These are phyloP conservation scores for Suillus brevipes DNA, from an alignment of 768 basidiomycete genomes.

Conservation along the genomic window DNA sequence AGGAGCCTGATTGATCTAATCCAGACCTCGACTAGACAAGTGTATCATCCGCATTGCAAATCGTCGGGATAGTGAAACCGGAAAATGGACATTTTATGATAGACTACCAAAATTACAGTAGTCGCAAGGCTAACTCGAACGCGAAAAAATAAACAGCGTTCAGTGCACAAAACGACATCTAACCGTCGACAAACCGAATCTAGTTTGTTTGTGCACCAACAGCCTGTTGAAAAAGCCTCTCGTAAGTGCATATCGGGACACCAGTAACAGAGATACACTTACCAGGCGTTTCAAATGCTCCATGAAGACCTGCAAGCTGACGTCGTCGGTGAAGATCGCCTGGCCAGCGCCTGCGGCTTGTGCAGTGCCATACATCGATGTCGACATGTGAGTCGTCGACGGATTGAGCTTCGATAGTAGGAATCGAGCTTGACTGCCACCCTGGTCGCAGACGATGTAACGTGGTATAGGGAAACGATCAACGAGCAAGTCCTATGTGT, in stretches of 20 bases:
- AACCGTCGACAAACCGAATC: conserved; percentile 9
- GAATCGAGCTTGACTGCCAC: conserved; percentile 98
- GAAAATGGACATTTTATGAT: neutral
- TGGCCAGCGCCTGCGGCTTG: conserved; percentile 71
- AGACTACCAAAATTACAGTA: neutral
- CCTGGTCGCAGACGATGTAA: conserved; percentile 97
- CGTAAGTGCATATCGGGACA: neutral
- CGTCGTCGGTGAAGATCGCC: conserved; percentile 98
- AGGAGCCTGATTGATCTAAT: neutral
- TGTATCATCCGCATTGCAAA: neutral
- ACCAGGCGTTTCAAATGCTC: conserved; percentile 94
- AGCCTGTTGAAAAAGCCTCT: conserved; percentile 40
- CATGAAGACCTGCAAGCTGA: conserved; percentile 97
- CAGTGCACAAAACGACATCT: neutral
- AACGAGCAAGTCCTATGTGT: conserved; percentile 80
- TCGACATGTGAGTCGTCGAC: conserved; percentile 95
- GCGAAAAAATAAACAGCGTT: neutral
- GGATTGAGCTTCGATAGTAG: conserved; percentile 94
- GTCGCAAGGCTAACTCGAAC: neutral
- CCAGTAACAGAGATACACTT: conserved; percentile 28
- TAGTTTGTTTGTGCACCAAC: conserved; percentile 70
- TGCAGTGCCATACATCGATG: conserved; percentile 83
- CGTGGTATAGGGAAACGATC: conserved; percentile 98
- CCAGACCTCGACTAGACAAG: neutral
- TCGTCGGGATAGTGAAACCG: neutral